Percentiles rank a stretch among this genome's conserved stretches.
Evolutionary conservation across 2,329 filamentous ascomycete species (phyloP).

Genomic region (Hymenotorrendiella dingleyae): DNA sequence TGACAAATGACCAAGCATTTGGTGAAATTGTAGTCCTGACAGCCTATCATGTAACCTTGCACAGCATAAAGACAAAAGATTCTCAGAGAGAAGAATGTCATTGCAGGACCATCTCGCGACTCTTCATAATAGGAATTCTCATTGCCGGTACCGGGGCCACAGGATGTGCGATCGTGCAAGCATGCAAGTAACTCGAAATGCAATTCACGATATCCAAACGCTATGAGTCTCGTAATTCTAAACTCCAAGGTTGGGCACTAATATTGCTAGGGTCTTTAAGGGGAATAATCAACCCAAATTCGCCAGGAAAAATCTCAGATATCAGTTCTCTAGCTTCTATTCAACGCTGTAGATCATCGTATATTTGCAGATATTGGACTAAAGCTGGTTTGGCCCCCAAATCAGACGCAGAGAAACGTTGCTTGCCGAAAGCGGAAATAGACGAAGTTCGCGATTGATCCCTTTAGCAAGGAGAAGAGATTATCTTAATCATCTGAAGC

Average conservation of each 20-base stretch:
- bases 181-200: slow-evolving; percentile 31
- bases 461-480: neutral
- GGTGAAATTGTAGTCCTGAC: neutral
- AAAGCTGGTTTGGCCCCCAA: neutral
- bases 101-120: neutral
- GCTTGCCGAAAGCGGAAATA: slow-evolving; percentile 2
- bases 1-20: neutral
- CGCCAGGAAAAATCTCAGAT: neutral
- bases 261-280: neutral
- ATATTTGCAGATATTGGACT: neutral
- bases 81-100: neutral
- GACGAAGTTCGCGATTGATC: slow-evolving; percentile 1
- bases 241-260: slow-evolving; percentile 1
- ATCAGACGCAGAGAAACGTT: neutral
- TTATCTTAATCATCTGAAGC: neutral
- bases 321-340: slow-evolving; percentile 1
- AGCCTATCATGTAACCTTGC: too few species aligned
- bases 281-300: neutral
- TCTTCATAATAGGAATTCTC: slow-evolving; percentile 26
- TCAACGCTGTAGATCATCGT: neutral
- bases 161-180: slow-evolving; percentile 34
- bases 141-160: slow-evolving; percentile 37
- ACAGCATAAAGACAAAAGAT: neutral
- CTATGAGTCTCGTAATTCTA: slow-evolving; percentile 33
- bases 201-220: slow-evolving; percentile 37